Base-by-base conservation (phyloP, 2,329 filamentous ascomycete species). In the Colletotrichum sp. region DNA sequence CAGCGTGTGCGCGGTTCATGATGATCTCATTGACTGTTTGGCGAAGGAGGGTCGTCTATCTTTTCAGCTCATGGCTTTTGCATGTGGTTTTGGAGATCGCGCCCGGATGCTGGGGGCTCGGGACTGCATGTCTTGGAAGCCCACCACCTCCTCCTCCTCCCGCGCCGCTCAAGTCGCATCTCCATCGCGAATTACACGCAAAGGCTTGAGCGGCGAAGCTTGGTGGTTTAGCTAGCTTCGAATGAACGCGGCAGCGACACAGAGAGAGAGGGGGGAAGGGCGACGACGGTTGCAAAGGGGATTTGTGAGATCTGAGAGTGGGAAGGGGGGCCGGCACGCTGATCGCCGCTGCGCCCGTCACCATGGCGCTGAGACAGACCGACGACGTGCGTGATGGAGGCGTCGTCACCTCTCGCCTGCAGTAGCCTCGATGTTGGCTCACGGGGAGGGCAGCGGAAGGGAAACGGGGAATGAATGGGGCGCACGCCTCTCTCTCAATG, bases 331-430 rank as follows among this genome's bases (percentile, higher is more conserved):
- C n/a, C n/a, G 28, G 28, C 44, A 49, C 44, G 63, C 26, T 71
- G 69, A 72, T 72, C 69, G 24, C 30, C 69, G 63, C 69, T 72
- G 44, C 69, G 63, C 15, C 59, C 39, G 69, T 36, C 39, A 39
- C 64, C 69, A 67, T 72, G 69, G 60, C 69, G 69, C 60, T 66
- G 69, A 67, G 69, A 72, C 59, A 71, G 60, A 26, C 10, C 49
- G 44, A 28, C 63, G 69, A 70, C 26, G 34, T 70, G n/a, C 69
- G 26, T 55, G 68, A 49, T 65, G 59, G 21, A 65, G 55, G 26
- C 44, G 28, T 44, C 21, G 10, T 26, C 15, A 12, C 55, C 10
- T 32, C 57, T 62, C 57, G 57, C 34, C 49, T 69, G 67, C 65
- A 68, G 65, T 57, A 68, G 65, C 63, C 62, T 49, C 63, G 21